Evolutionary conservation across 768 basidiomycete genomes (phyloP), one percentile per base, ranked within the genome.

Genomic region (Mycena capillaripes): DNA sequence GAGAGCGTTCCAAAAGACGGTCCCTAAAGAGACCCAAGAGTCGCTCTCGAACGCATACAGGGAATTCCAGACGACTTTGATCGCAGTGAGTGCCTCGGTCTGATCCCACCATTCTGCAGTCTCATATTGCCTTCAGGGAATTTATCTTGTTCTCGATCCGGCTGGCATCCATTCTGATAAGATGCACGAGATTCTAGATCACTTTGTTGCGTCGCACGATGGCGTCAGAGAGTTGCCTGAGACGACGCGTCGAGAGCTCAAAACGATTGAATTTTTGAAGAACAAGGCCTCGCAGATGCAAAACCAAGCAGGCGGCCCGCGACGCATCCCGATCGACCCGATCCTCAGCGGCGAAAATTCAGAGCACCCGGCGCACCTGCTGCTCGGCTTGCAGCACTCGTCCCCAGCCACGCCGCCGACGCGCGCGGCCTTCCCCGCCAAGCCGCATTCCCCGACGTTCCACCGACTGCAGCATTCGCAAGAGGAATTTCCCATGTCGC

Each of bases 51-150:
- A 93, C 73, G 93, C 93, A 9, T 96, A 95, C 78, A 86, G 95
- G 66, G 95, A 95, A 77, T 96, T 96, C 81, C 95, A 95, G 79
- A 92, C 93, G 11, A 93, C 94, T 12, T 95, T 97, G 94, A 93
- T 96, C 64, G 93, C 72, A 93, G 95, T 14, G 30, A 42, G 69
- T 62, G 9, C 29, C 6, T 19, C 42, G 17, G 3, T 34, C 27
- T 66, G 12, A 10, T 2, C 29, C 32, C 29, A 6, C 30, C 6
- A 16, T 16, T 42, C 38, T 40, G 8, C 3, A 38, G 16, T 36
- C 69, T 65, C 58, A 66, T 40, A 17, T 17, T 25, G 1, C 21
- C 29, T 21, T 7, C 36, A 74, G 73, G 74, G 74, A 29, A 95
- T 97, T 61, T 95, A 95, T 78, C 89, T 96, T 60, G 90, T 94